A percentile compares a stretch with the other conserved stretches of the same genome.
Evolutionary conservation across 2,329 filamentous ascomycete species (phyloP).

Genomic region (Colletotrichum lupini): DNA sequence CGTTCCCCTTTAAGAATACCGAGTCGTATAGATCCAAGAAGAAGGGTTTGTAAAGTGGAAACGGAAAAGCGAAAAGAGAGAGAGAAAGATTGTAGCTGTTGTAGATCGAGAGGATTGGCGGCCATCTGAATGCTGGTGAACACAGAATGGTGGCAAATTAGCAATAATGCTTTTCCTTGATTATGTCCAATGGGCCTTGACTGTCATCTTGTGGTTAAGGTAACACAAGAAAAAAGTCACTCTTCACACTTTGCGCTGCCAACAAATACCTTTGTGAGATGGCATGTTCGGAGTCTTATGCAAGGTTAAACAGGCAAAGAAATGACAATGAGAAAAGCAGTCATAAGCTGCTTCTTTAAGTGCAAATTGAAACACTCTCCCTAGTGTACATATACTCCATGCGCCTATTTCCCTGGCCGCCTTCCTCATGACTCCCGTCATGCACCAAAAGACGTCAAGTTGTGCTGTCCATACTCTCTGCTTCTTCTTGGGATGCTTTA

Average conservation of each 20-base stretch:
- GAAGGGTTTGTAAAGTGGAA: constrained; percentile 43
- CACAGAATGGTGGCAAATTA: too few species aligned
- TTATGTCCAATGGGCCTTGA: background rate
- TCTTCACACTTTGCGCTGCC: background rate
- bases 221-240: background rate
- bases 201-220: background rate
- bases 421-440: background rate
- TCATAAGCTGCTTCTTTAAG: background rate
- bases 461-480: background rate
- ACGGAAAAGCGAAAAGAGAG: too few species aligned
- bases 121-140: too few species aligned
- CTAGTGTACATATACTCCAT: constrained; percentile 14
- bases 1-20: constrained; percentile 51
- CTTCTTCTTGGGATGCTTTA: background rate
- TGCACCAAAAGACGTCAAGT: background rate
- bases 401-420: constrained; percentile 1
- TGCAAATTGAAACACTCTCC: background rate
- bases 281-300: background rate
- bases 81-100: background rate
- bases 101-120: too few species aligned
- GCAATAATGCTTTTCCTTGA: too few species aligned
- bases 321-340: background rate
- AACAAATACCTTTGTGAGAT: background rate
- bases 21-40: constrained; percentile 52
- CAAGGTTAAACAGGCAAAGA: background rate